Evolutionary conservation across 2,329 filamentous ascomycete species (phyloP), one percentile per base, ranked within the genome.

Genomic region (Chaetomium globosum): DNA sequence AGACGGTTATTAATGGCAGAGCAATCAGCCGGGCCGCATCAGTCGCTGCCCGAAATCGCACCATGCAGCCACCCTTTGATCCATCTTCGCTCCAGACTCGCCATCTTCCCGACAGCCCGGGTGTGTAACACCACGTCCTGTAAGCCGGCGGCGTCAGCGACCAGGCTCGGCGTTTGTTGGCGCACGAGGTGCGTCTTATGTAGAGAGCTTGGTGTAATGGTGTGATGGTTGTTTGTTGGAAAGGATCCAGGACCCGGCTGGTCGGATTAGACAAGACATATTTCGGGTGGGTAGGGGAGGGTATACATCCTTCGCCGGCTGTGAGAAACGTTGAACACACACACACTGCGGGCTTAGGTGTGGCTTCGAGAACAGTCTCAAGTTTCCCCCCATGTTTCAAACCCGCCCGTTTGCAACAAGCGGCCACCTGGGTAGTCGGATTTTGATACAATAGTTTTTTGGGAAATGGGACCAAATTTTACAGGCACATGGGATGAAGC

Each of bases 401-500:
- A 54, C 16, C 23, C 23, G 33, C 7, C 59, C 26, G 49, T 54
- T 36, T 52, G 46, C 30, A 36, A 59, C 57, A 23, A 23, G 7
- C 46, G 46, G 39, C 12, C 55, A 19, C 33, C 8, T 36, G 33
- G 33, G 33, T 9, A 36, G 33, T 5, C 16, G 39, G 16, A 19
- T n/a, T 51, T 51, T 51, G 12, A 28, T 48, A 8, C n/a, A 48
- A 21, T 21, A n/a, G 21, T 23, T 7, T 48, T 21, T 23, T 23
- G 19, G 46, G 43, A 26, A 57, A 28, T 26, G 21, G 10, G 33
- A 36, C 21, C 10, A 36, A 48, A 61, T 48, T 57, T 48, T 57
- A 9, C 63, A 65, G 63, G 53, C 31, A 57, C 63, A 65, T 53
- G 46, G 43, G 58, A 49, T 65, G 63, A 55, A 62, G 59, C 54